These are phyloP conservation scores for Beauveria asiatica DNA, from an alignment of 2,329 filamentous ascomycete genomes.

Conservation along the genomic window DNA sequence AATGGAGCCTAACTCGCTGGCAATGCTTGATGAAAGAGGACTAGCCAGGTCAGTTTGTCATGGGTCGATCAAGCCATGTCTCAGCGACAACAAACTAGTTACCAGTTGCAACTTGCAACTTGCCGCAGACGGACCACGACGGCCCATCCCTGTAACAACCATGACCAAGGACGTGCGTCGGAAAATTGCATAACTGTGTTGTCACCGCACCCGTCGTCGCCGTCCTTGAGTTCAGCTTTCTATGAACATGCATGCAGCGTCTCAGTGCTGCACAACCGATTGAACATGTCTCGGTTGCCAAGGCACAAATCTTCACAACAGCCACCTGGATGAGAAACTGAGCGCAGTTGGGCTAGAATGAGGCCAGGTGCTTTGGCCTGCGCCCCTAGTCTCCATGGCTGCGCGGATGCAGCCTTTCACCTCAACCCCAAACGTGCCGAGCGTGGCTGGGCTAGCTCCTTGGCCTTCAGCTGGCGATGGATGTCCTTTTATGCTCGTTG, in stretches of 20 bases:
- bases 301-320: neutral
- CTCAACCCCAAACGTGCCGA: neutral
- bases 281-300: neutral
- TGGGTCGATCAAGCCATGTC: constrained; percentile 8
- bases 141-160: constrained; percentile 4
- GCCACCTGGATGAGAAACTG: neutral
- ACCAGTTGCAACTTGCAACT: neutral
- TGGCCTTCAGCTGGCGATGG: neutral
- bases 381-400: neutral
- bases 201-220: constrained; percentile 3
- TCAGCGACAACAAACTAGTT: neutral
- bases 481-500: neutral
- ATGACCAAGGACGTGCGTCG: constrained; percentile 9
- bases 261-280: neutral
- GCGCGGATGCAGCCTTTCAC: neutral
- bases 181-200: neutral
- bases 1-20: constrained; percentile 4
- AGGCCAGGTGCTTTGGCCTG: constrained; percentile 3
- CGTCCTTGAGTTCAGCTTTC: neutral
- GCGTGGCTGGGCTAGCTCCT: neutral
- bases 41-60: constrained; percentile 9
- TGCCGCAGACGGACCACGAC: neutral
- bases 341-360: constrained; percentile 3
- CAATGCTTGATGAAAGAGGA: constrained; percentile 2
- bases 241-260: neutral